Conservation (phyloP, 2,329 filamentous ascomycete species). For the Colletotrichum euphorbiae region DNA sequence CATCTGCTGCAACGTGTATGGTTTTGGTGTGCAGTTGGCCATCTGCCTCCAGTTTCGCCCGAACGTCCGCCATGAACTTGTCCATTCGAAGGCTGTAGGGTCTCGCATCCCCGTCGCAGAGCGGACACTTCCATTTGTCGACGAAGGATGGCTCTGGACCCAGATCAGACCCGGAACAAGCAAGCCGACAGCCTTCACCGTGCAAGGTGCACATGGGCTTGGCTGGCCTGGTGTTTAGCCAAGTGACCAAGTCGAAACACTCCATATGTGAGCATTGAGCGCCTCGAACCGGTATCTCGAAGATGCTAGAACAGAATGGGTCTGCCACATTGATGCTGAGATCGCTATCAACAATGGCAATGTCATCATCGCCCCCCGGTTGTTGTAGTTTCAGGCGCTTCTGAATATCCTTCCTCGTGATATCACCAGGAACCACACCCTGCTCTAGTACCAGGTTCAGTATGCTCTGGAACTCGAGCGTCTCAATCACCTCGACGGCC, state of each 20-base stretch:
- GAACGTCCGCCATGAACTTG: conserved; percentile 76
- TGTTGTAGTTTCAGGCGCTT: conserved; percentile 52
- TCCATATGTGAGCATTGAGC: conserved; percentile 79
- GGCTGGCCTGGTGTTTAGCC: conserved; percentile 73
- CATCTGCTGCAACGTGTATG: conserved; percentile 47
- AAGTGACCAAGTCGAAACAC: conserved; percentile 90
- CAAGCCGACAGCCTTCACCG: conserved; percentile 53
- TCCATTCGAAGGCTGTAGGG: conserved; percentile 79
- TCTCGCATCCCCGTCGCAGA: conserved; percentile 82
- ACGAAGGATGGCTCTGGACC: conserved; percentile 63
- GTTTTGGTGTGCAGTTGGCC: conserved; percentile 45
- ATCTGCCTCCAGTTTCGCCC: conserved; percentile 57
- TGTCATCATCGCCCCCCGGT: conserved; percentile 66
- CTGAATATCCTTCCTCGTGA: conserved; percentile 70
- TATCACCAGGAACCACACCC: conserved; percentile 54
- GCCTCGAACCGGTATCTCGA: conserved; percentile 78
- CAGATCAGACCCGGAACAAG: conserved; percentile 28
- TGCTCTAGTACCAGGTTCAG: conserved; percentile 52
- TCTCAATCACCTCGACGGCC: conserved; percentile 77
- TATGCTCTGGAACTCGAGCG: conserved; percentile 60
- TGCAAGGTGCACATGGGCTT: conserved; percentile 55
- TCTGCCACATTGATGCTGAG: conserved; percentile 74
- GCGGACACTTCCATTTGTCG: conserved; percentile 88
- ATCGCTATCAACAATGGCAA: conserved; percentile 68
- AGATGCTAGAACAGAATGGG: conserved; percentile 74